phyloP scores from a whole-genome alignment of 2,329 filamentous ascomycete genomes.

The Apiospora koreana region DNA sequence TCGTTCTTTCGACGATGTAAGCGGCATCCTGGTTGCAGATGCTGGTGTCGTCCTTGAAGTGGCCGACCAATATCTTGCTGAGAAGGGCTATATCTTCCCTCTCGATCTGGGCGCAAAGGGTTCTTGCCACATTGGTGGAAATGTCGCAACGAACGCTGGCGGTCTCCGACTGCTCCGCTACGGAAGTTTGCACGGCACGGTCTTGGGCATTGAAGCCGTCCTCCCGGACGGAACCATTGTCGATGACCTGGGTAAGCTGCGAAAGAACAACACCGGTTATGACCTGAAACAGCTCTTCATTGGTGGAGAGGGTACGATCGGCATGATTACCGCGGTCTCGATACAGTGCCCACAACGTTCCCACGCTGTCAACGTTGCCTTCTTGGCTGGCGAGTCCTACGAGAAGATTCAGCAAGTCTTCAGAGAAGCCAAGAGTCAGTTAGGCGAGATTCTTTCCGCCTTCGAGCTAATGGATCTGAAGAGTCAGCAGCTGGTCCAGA shows the following conservation, averaged over 20 bases:
- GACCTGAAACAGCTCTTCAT: slow-evolving; percentile 81
- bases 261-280: slow-evolving; percentile 99
- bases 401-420: slow-evolving; percentile 87
- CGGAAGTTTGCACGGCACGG: slow-evolving; percentile 89
- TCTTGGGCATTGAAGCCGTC: slow-evolving; percentile 90
- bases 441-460: slow-evolving; percentile 93
- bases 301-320: slow-evolving; percentile 91
- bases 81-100: slow-evolving; percentile 87
- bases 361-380: slow-evolving; percentile 89
- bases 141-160: slow-evolving; percentile 93
- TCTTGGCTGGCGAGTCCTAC: slow-evolving; percentile 88
- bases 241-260: slow-evolving; percentile 81
- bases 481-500: slow-evolving; percentile 75
- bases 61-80: slow-evolving; percentile 81
- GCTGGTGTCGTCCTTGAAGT: slow-evolving; percentile 89
- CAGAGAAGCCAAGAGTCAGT: slow-evolving; percentile 82
- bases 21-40: slow-evolving; percentile 86
- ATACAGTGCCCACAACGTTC: slow-evolving; percentile 87
- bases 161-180: slow-evolving; percentile 88
- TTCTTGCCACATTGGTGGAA: slow-evolving; percentile 94
- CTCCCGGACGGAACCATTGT: slow-evolving; percentile 91
- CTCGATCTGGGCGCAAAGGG: slow-evolving; percentile 97
- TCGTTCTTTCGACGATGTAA: slow-evolving; percentile 88
- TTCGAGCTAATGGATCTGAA: slow-evolving; percentile 95
- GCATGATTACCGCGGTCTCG: slow-evolving; percentile 87